phyloP scores from a whole-genome alignment of 306 rosid genomes.

The Dalbergia cochinchinensis region DNA sequence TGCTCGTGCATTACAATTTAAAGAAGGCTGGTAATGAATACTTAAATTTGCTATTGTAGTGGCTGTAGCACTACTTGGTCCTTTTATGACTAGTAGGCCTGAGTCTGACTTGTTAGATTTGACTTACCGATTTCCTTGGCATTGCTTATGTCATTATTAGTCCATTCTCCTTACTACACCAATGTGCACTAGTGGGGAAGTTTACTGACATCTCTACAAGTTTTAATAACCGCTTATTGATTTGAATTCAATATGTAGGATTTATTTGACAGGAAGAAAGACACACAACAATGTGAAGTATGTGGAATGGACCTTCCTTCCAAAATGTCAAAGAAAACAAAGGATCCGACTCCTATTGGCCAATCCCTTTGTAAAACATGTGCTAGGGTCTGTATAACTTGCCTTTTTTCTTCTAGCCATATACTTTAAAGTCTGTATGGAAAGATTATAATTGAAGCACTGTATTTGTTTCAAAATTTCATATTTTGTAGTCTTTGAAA shows the following conservation, averaged over 20 bases:
- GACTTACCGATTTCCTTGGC: slow-evolving; percentile 18
- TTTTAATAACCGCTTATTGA: slow-evolving; percentile 28
- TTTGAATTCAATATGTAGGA: slow-evolving; percentile 60
- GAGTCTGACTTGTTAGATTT: slow-evolving; percentile 19
- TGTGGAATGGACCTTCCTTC: slow-evolving; percentile 74
- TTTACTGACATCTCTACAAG: slow-evolving; percentile 8
- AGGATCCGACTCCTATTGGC: slow-evolving; percentile 59
- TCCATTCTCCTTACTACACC: slow-evolving; percentile 2
- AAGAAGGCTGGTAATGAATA: neutral
- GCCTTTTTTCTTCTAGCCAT: slow-evolving; percentile 42
- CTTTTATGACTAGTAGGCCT: neutral
- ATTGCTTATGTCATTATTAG: slow-evolving; percentile 32
- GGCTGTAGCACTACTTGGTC: slow-evolving; percentile 14
- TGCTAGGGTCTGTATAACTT: slow-evolving; percentile 75
- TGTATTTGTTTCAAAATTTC: slow-evolving; percentile 25
- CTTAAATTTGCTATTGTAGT: slow-evolving; percentile 22
- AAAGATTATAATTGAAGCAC: slow-evolving; percentile 40
- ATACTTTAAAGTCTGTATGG: slow-evolving; percentile 28
- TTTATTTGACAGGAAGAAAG: slow-evolving; percentile 59
- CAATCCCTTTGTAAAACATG: slow-evolving; percentile 83
- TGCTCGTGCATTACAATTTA: slow-evolving; percentile 10
- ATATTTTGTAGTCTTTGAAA: slow-evolving; percentile 39
- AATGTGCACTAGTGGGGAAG: slow-evolving; percentile 17
- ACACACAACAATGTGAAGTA: slow-evolving; percentile 71
- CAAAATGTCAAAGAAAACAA: slow-evolving; percentile 68